phyloP scores from a whole-genome alignment of 2,329 filamentous ascomycete species.

The Penicillium fuscoglaucum region DNA sequence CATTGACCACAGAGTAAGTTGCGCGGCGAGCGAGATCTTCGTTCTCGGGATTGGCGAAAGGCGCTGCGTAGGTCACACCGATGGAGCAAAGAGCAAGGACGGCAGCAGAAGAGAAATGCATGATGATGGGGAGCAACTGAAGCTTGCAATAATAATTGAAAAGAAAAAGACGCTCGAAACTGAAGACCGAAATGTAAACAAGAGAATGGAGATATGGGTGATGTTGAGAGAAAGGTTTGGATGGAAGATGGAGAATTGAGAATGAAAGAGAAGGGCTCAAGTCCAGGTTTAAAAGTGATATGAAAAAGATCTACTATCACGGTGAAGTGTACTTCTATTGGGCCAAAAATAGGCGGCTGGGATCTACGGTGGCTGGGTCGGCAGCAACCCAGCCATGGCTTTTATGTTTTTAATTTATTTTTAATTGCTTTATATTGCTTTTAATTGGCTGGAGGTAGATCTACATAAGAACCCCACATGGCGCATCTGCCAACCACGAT shows the following conservation, averaged over 20 bases:
- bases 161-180: slow-evolving; percentile 2
- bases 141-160: neutral
- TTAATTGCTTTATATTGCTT: neutral
- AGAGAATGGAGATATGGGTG: neutral
- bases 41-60: slow-evolving; percentile 25
- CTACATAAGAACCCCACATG: neutral
- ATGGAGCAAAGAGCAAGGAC: slow-evolving; percentile 32
- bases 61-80: slow-evolving; percentile 29
- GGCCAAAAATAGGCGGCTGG: slow-evolving; percentile 27
- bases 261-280: neutral
- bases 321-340: slow-evolving; percentile 15
- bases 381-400: slow-evolving; percentile 11
- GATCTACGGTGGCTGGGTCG: slow-evolving; percentile 26
- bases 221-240: neutral
- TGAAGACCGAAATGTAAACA: slow-evolving; percentile 8
- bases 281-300: slow-evolving; percentile 4
- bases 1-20: slow-evolving; percentile 36
- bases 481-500: slow-evolving; percentile 8
- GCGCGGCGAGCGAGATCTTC: slow-evolving; percentile 29
- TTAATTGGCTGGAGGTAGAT: slow-evolving; percentile 5
- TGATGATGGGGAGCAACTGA: slow-evolving; percentile 17
- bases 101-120: slow-evolving; percentile 33
- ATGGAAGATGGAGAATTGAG: neutral
- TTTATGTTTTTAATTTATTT: slow-evolving; percentile 6
- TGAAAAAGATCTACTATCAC: slow-evolving; percentile 2